These are phyloP conservation scores for Corrigiola litoralis DNA, from an alignment of 179 eudicot genomes.

Conservation along the genomic window DNA sequence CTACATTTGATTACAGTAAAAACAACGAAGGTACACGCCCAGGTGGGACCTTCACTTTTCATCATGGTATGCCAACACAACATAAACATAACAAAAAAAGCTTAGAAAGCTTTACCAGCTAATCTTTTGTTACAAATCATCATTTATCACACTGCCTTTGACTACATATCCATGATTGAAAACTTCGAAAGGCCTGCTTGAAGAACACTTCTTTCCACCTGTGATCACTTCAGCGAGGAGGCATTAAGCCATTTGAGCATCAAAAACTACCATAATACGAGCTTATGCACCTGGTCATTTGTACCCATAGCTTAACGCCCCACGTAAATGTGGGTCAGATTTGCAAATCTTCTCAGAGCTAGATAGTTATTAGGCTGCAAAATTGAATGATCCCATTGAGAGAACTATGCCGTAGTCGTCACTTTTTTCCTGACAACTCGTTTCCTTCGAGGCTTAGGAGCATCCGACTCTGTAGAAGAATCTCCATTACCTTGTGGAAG, in stretches of 20 bases:
- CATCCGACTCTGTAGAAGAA: constrained; percentile 42
- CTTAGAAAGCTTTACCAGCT: neutral
- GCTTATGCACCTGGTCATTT: neutral
- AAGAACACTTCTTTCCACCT: neutral
- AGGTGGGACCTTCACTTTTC: neutral
- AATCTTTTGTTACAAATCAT: neutral
- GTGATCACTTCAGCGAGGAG: neutral
- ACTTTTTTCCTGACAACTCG: constrained; percentile 77
- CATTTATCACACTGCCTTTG: neutral
- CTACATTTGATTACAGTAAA: too few species aligned
- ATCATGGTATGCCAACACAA: too few species aligned
- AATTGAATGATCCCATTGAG: constrained; percentile 15
- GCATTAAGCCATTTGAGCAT: neutral
- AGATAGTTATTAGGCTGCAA: constrained; percentile 26
- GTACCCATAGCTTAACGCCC: neutral
- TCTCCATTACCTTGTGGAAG: constrained; percentile 54
- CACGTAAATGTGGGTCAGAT: constrained; percentile 7
- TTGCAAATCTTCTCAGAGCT: constrained; percentile 18
- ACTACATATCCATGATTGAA: neutral
- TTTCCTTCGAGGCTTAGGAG: constrained; percentile 71
- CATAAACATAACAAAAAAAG: neutral
- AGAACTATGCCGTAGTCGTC: constrained; percentile 32
- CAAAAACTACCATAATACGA: too few species aligned
- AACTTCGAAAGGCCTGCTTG: neutral
- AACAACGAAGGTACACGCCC: neutral